Evolutionary conservation across 2,329 filamentous ascomycete genomes (phyloP), one percentile per base, ranked within the genome.

Genomic region (Calonectria pteridis): DNA sequence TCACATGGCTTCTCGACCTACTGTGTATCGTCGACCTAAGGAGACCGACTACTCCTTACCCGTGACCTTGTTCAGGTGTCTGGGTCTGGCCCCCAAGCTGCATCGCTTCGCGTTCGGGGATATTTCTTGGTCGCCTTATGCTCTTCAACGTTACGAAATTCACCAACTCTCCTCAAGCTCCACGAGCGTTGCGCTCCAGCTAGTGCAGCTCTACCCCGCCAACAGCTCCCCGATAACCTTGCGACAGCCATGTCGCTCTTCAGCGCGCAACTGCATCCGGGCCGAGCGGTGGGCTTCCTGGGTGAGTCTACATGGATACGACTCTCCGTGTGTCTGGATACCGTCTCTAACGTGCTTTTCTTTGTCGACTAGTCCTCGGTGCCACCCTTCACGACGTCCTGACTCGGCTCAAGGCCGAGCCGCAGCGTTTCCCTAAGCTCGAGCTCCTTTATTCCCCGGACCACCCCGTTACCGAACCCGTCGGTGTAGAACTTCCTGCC

Each of bases 371-470:
- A 98, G 95, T 93, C 64, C 92, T 99, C 72, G 97, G 97, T 71
- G 94, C 95, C 76, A 98, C 96, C 3, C 91, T 99, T 43, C 95
- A 98, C 85, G 95, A 98, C 82, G 90, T 97, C 80, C 86, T 98
- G 73, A 95, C 94, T 33, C 93, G 94, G 67, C 89, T 98, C 81
- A 98, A 98, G 83, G 93, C 95, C 67, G 95, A 98, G 83, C 94
- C 95, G 13, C 92, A 94, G 78, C 89, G 90, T 7, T 98, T 96
- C 85, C 94, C 95, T 4, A 93, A 93, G 79, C 92, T 98, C 83
- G 93, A 98, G 79, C 87, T 98, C 40, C 89, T 93, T 55, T 97
- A 97, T 85, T 95, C 95, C 33, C 89, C 92, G n/a, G 87, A 91
- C 20, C 87, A 92, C 16, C 96, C 97, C 4, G 89, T 98, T 40